Evolutionary conservation across 2,329 filamentous ascomycete species (phyloP).

Genomic region (Hyphodiscus sp.): DNA sequence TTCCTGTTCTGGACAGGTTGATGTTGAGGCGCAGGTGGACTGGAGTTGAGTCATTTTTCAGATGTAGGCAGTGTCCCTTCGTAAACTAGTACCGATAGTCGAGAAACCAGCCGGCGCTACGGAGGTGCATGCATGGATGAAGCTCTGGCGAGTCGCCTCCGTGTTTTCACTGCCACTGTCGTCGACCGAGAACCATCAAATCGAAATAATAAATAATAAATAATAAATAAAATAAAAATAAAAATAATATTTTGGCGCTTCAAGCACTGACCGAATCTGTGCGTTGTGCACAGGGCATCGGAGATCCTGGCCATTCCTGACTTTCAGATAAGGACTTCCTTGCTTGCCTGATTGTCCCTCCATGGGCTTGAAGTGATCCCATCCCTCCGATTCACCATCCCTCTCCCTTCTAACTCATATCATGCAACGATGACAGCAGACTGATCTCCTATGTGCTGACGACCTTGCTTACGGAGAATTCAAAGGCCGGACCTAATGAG

Average conservation of each 20-base stretch:
- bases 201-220: no score
- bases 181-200: no score
- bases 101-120: background rate
- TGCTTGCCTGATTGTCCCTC: no score
- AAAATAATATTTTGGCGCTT: no score
- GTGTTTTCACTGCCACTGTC: no score
- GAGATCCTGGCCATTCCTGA: no score
- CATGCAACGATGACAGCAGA: background rate
- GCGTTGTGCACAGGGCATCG: background rate
- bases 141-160: no score
- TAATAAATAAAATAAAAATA: no score
- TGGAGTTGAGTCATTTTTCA: no score
- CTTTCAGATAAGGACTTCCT: no score
- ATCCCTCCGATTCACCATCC: background rate
- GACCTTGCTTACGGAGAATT: background rate
- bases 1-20: background rate
- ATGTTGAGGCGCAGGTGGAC: no score
- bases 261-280: background rate
- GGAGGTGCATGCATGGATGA: no score
- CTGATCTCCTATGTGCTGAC: background rate
- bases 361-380: background rate
- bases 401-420: background rate
- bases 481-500: background rate
- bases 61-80: background rate
- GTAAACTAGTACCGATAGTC: background rate